A percentile compares a stretch with the other conserved stretches of the same genome.
phyloP scores from a whole-genome alignment of 2,329 filamentous ascomycete species.

The Microcyclospora pomicola region DNA sequence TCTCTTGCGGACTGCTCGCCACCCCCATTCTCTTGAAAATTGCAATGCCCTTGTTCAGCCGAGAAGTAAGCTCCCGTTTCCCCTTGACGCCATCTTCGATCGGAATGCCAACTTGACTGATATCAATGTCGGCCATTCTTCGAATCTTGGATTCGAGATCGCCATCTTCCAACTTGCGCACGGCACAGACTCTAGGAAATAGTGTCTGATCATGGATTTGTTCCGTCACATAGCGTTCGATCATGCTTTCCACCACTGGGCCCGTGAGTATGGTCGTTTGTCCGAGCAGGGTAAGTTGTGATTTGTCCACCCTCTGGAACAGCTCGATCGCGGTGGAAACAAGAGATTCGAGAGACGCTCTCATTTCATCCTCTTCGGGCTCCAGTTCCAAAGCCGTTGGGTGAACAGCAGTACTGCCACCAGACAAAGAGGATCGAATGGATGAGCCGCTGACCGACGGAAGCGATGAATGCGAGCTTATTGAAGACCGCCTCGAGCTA shows the following conservation, averaged over 20 bases:
- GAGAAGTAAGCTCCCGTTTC: conserved; percentile 67
- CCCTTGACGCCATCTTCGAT: conserved; percentile 65
- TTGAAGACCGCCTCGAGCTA: conserved; percentile 20
- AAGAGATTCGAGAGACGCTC: conserved; percentile 76
- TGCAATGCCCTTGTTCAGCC: conserved; percentile 66
- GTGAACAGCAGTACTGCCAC: conserved; percentile 25
- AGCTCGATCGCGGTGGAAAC: conserved; percentile 89
- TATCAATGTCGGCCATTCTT: conserved; percentile 86
- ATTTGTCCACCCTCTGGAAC: conserved; percentile 90
- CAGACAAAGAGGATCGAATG: conserved; percentile 22
- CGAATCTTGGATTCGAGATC: conserved; percentile 81
- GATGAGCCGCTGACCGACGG: conserved; percentile 22
- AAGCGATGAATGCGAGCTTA: conserved; percentile 21
- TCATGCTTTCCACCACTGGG: conserved; percentile 78
- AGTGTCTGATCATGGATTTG: conserved; percentile 75
- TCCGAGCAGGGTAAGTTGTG: conserved; percentile 80
- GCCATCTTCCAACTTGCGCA: conserved; percentile 68
- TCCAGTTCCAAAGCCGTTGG: conserved; percentile 53
- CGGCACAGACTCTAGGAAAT: conserved; percentile 66
- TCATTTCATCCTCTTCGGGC: conserved; percentile 84
- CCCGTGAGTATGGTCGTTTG: conserved; percentile 90
- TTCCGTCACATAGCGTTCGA: conserved; percentile 87
- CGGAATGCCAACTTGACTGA: conserved; percentile 82
- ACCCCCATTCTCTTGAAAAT: conserved; percentile 76
- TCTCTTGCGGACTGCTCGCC: conserved; percentile 71